Evolutionary conservation across 768 basidiomycete genomes (phyloP), one percentile per base, ranked within the genome.

Genomic region (Phaffia australis): DNA sequence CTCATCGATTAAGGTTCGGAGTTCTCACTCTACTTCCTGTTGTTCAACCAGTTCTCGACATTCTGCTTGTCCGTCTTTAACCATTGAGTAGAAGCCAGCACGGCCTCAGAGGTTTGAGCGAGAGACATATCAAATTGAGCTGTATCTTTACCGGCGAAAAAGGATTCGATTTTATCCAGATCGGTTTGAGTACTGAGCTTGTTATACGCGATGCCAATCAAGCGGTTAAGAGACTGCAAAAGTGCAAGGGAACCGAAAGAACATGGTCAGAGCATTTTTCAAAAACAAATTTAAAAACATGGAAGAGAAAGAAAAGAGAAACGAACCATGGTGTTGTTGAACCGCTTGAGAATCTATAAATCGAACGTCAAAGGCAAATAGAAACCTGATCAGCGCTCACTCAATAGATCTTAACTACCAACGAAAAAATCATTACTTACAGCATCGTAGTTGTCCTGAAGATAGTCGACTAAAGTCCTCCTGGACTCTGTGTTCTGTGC

Each of bases 91-190:
- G 81, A 81, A 1, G 86, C 81, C 7, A 80, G 79, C 70, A 91
- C 83, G 1, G 79, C 79, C 71, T 91, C 89, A 71, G 88, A 71
- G 7, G 82, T 80, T 74, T 91, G 88, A 1, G 81, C 79, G 49
- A 60, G 54, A 15, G 60, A 50, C 65, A 63, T 56, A 42, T 42
- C 46, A 23, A 32, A 23, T 25, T 70, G 68, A 23, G 54, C 35
- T 3, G 64, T 70, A 61, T 73, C 75, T 72, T 79, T 75, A 74
- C 84, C 86, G 80, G 85, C 82, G 80, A 91, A 97, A 81, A 89
- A 94, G 4, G 77, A 81, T 60, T 81, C 80, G 18, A 84, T 80
- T 25, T 79, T 79, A 60, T 83, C 77, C 35, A 42, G 35, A 42
- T 42, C 35, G 35, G 82, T 76, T 69, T 85, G 78, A 25, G 82